These are phyloP conservation scores for Penicillium canescens DNA, from an alignment of 495 filamentous ascomycete genomes.

Conservation along the genomic window DNA sequence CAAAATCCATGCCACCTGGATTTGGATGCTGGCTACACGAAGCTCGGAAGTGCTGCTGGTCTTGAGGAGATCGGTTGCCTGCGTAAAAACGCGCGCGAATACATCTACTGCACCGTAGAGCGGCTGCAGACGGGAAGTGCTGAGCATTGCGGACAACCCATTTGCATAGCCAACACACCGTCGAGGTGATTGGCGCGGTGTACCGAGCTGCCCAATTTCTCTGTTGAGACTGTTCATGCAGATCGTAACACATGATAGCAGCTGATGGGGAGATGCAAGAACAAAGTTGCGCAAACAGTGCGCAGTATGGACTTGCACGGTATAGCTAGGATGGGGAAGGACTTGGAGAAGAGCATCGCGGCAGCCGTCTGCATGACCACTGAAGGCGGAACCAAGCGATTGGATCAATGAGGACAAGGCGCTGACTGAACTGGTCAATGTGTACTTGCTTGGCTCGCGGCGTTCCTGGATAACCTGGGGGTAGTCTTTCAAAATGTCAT, in stretches of 20 bases:
- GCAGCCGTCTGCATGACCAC: slow-evolving; percentile 72
- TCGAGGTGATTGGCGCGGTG: slow-evolving; percentile 75
- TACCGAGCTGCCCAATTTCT: slow-evolving; percentile 76
- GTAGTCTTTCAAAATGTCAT: slow-evolving; percentile 90
- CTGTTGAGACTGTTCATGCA: slow-evolving; percentile 94
- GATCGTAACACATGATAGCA: slow-evolving; percentile 87
- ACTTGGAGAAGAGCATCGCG: slow-evolving; percentile 89
- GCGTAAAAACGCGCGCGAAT: slow-evolving; percentile 84
- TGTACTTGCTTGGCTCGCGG: slow-evolving; percentile 86
- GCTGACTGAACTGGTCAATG: slow-evolving; percentile 74
- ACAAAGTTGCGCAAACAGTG: slow-evolving; percentile 84
- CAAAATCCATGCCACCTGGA: slow-evolving; percentile 97
- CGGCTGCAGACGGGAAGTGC: slow-evolving; percentile 82
- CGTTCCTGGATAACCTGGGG: slow-evolving; percentile 90
- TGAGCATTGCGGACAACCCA: slow-evolving; percentile 87
- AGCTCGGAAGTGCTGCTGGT: slow-evolving; percentile 89
- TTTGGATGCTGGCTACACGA: slow-evolving; percentile 87
- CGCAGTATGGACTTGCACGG: slow-evolving; percentile 87
- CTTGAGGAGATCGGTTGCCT: slow-evolving; percentile 90
- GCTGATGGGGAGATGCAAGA: slow-evolving; percentile 85
- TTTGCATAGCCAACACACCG: slow-evolving; percentile 91
- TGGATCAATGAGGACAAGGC: slow-evolving; percentile 77
- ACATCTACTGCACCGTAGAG: slow-evolving; percentile 95
- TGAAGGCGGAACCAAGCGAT: slow-evolving; percentile 79
- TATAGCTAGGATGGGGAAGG: slow-evolving; percentile 92